phyloP scores from a whole-genome alignment of 495 filamentous ascomycete genomes.

The Aspergillus kassunensis region DNA sequence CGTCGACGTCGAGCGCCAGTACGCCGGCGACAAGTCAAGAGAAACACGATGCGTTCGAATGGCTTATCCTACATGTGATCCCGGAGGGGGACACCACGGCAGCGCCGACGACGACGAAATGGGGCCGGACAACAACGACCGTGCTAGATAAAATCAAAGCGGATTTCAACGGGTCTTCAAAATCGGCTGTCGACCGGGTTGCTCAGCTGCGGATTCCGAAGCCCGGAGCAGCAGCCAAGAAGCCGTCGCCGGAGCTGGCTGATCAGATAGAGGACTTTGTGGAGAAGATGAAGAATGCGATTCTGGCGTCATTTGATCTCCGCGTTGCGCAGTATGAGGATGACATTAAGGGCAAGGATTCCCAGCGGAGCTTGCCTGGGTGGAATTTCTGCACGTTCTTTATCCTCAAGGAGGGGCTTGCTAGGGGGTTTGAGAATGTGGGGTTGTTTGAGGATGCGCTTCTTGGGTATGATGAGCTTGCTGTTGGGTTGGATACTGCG shows the following conservation, averaged over 20 bases:
- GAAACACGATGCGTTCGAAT: conserved; percentile 94
- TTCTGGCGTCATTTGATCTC: conserved; percentile 84
- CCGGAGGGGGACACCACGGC: conserved; percentile 58
- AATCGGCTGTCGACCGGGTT: conserved; percentile 71
- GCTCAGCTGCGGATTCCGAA: conserved; percentile 75
- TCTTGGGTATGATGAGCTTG: conserved; percentile 87
- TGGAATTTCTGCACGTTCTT: conserved; percentile 99
- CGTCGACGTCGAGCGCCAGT: conserved; percentile 36
- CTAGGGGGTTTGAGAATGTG: conserved; percentile 91
- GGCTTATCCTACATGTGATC: conserved; percentile 90
- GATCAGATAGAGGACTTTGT: conserved; percentile 81
- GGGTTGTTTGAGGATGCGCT: conserved; percentile 94
- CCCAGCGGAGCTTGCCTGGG: conserved; percentile 80
- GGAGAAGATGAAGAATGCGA: conserved; percentile 78
- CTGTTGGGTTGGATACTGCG: conserved; percentile 75
- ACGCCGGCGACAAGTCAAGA: conserved; percentile 54
- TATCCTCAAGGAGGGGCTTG: conserved; percentile 91
- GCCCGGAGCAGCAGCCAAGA: conserved; percentile 44
- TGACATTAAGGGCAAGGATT: conserved; percentile 90
- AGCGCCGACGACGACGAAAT: conserved; percentile 70
- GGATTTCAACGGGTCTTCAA: conserved; percentile 87
- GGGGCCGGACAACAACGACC: conserved; percentile 73
- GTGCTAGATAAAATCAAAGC: conserved; percentile 85
- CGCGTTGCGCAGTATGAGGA: conserved; percentile 94
- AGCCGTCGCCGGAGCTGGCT: conserved; percentile 62